These are phyloP conservation scores for Fraxinus baroniana DNA, from an alignment of 305 asterid genomes.

Conservation along the genomic window DNA sequence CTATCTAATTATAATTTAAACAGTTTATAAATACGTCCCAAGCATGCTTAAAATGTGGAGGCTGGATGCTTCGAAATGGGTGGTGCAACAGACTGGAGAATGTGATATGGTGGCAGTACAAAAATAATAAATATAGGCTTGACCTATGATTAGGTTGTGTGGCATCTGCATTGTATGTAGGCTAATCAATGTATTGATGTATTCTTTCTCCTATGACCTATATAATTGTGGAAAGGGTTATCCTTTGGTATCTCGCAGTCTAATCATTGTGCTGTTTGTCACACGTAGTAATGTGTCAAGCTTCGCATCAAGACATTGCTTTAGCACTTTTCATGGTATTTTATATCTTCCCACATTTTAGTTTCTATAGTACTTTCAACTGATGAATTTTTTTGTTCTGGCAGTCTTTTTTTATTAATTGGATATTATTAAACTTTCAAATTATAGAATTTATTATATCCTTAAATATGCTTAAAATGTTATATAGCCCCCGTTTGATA, in stretches of 20 bases:
- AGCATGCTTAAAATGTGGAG: neutral
- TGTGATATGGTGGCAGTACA: neutral
- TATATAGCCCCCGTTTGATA: neutral
- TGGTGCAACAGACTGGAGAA: neutral
- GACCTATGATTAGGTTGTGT: neutral
- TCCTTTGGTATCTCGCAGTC: neutral
- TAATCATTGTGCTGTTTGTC: neutral
- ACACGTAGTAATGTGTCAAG: neutral
- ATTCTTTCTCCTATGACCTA: neutral
- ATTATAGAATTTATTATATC: too few relatives aligned
- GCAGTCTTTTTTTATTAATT: neutral
- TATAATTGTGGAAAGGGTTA: neutral
- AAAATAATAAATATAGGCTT: neutral
- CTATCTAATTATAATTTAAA: too few relatives aligned
- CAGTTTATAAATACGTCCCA: too few relatives aligned
- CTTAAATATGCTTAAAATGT: neutral
- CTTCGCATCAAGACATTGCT: neutral
- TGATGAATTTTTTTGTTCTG: neutral
- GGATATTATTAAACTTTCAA: neutral
- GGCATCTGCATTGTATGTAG: neutral
- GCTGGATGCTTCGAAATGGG: neutral
- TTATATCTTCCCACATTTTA: neutral
- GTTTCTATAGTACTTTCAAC: neutral
- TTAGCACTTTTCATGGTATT: neutral
- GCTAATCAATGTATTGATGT: neutral